A percentile compares a stretch with the other conserved stretches of the same genome.
phyloP scores from a whole-genome alignment of 2,329 filamentous ascomycete genomes.

The Bisporella sp. region DNA sequence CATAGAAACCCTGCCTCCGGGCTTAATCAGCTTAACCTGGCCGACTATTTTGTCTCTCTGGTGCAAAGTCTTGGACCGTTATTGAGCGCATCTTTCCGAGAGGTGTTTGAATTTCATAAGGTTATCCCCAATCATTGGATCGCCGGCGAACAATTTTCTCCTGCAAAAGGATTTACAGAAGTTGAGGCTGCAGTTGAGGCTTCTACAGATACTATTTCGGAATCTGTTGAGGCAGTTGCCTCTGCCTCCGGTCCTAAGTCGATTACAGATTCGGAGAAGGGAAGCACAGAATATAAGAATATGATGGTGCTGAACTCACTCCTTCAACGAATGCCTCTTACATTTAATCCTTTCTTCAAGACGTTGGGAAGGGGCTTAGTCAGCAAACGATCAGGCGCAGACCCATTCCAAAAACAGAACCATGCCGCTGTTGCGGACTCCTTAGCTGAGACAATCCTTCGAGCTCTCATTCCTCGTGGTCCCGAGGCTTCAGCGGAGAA shows the following conservation, averaged over 20 bases:
- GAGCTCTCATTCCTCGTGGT: conserved; percentile 47
- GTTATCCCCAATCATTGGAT: conserved; percentile 65
- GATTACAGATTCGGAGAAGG: conserved; percentile 37
- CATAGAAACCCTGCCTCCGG: conserved; percentile 51
- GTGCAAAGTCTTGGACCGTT: conserved; percentile 71
- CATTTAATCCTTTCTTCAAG: conserved; percentile 81
- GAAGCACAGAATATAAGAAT: conserved; percentile 56
- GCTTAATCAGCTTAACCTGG: conserved; percentile 73
- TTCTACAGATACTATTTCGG: background rate
- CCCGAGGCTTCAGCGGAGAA: conserved; percentile 49
- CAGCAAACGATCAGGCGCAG: conserved; percentile 59
- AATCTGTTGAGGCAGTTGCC: background rate
- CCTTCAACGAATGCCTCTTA: conserved; percentile 69
- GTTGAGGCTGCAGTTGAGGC: conserved; percentile 8
- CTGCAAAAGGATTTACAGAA: conserved; percentile 9
- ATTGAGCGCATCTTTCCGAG: conserved; percentile 73
- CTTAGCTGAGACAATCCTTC: conserved; percentile 63
- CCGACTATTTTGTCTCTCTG: conserved; percentile 73
- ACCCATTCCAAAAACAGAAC: conserved; percentile 47
- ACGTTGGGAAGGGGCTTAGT: conserved; percentile 76
- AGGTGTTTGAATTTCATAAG: conserved; percentile 71
- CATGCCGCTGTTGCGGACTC: conserved; percentile 54
- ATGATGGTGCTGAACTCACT: conserved; percentile 70
- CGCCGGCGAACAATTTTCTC: conserved; percentile 11
- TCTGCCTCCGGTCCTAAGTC: conserved; percentile 23